Conservation (phyloP, 73 alveolate genomes). For the Uronychia setigera region DNA sequence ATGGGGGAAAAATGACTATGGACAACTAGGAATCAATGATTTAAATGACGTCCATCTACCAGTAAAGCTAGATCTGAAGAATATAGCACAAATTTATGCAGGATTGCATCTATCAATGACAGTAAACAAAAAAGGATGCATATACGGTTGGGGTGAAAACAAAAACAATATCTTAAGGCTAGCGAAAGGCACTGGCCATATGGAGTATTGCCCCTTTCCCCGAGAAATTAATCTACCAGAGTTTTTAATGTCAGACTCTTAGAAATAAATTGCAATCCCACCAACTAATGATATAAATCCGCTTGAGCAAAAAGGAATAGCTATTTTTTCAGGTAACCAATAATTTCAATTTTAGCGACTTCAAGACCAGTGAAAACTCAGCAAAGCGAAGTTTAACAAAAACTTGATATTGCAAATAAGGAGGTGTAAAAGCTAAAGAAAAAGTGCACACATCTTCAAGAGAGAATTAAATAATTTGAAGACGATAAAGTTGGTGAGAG, state of each 20-base stretch:
- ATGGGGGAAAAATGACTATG: slow-evolving; percentile 86
- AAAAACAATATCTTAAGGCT: slow-evolving; percentile 1
- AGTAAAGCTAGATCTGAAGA: slow-evolving; percentile 22
- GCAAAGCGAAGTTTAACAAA: not conserved
- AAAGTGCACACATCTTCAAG: not conserved
- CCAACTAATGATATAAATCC: not conserved
- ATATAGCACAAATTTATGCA: slow-evolving; percentile 51
- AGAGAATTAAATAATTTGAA: not conserved
- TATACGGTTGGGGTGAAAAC: slow-evolving; percentile 62
- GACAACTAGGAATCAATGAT: slow-evolving; percentile 69
- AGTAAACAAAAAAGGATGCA: slow-evolving; percentile 47
- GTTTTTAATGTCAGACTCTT: not conserved
- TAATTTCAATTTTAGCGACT: slow-evolving; percentile 1
- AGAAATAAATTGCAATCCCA: not conserved
- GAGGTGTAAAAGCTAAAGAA: slow-evolving; percentile 7
- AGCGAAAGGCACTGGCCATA: slow-evolving; percentile 16
- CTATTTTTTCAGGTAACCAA: not conserved
- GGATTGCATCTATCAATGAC: slow-evolving; percentile 56
- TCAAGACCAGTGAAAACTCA: slow-evolving; percentile 13
- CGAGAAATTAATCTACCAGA: not conserved
- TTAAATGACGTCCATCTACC: not conserved
- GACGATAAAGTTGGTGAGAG: not conserved
- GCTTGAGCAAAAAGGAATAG: not conserved
- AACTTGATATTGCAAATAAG: not conserved
- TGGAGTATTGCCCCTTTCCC: slow-evolving; percentile 18